phyloP scores from a whole-genome alignment of 176 grass and related monocot species.

The Eremochloa ophiuroides region DNA sequence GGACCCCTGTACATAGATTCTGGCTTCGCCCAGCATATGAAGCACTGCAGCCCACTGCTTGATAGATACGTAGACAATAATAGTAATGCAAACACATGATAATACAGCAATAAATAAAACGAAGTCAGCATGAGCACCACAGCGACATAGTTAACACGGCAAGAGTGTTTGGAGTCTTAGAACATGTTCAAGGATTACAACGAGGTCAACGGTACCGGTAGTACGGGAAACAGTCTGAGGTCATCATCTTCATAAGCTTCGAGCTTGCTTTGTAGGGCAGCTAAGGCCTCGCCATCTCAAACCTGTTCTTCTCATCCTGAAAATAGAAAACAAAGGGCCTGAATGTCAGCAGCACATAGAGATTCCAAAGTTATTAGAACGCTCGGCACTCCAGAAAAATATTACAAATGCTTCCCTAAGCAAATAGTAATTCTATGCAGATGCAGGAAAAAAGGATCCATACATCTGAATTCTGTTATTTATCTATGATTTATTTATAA shows the following conservation, averaged over 20 bases:
- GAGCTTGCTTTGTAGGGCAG: background rate
- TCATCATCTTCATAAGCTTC: background rate
- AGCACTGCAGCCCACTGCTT: too few species aligned
- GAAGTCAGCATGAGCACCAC: too few species aligned
- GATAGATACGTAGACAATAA: too few species aligned
- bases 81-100: too few species aligned
- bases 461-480: background rate
- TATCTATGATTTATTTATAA: background rate
- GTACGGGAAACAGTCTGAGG: background rate
- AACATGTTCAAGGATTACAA: background rate
- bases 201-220: background rate
- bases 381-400: background rate
- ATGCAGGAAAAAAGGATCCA: background rate
- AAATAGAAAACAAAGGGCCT: background rate
- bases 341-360: background rate
- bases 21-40: too few species aligned
- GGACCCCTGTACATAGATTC: too few species aligned
- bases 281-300: constrained; percentile 12
- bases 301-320: constrained; percentile 42
- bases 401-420: background rate
- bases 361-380: background rate
- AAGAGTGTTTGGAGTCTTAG: background rate
- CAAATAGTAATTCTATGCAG: background rate
- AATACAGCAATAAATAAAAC: too few species aligned
- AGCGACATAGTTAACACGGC: background rate